Base-by-base conservation (phyloP, 306 rosid species). In the Pyrus bretschneideri region DNA sequence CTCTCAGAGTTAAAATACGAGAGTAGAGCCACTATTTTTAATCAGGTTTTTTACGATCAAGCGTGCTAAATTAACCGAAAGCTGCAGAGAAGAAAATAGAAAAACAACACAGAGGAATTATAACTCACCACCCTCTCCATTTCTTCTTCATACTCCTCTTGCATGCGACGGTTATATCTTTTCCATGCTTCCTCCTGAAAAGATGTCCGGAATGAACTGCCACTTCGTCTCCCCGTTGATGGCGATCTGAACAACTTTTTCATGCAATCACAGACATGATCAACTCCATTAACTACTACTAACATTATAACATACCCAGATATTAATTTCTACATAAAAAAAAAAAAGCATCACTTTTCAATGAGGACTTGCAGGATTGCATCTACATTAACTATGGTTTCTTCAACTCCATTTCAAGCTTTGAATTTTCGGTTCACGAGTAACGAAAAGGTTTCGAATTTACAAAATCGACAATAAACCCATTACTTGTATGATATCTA, bases 101-200 rank as follows among this genome's bases (percentile, higher is more conserved):
- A 69, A 71, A 71, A 14, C 6, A 17, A 21, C 6, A 42, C 9
- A 79, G 51, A 42, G 77, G 64, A 49, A 35, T 60, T n/a, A 67
- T 77, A 67, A 79, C 96, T 83, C 72, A 92, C 99, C 80, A 96
- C 99, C 82, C 99, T 91, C 77, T 91, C 99, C 94, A 92, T 79
- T 83, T 96, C 99, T 83, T 96, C 98, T 76, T 96, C 99, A 22
- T 87, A 92, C 90, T 96, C 97, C 86, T 96, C 98, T 86, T 87
- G 97, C 86, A 96, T 49, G 45, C 98, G 82, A 69, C 94, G 96
- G 71, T 88, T 91, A 82, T 91, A 84, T 79, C 68, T 96, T 82
- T 78, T 91, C 96, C 93, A 85, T 19, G 99, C 98, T 81, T 92
- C 99, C 86, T 91, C 98, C 85, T 90, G 97, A 84, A 85, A 95